Evolutionary conservation across 75 land plant species (phyloP).

Genomic region (Cryptomeria japonica): DNA sequence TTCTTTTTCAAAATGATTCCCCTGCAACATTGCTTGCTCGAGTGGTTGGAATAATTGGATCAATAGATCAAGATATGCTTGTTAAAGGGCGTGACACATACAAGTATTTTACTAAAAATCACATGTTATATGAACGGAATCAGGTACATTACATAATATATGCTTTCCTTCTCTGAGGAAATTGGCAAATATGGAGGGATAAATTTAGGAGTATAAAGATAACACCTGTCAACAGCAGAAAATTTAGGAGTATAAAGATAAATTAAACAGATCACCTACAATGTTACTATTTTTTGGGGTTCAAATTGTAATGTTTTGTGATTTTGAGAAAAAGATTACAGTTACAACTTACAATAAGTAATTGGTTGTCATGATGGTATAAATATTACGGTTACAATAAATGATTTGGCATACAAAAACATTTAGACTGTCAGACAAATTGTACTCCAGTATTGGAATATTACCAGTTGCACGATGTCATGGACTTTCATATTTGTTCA

Average conservation of each 20-base stretch:
- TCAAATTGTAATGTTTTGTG: background rate
- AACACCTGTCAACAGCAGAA: background rate
- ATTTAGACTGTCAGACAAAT: background rate
- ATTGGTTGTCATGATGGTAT: background rate
- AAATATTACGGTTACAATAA: background rate
- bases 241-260: background rate
- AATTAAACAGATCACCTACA: background rate
- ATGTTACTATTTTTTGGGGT: background rate
- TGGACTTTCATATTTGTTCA: background rate
- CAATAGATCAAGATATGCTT: conserved; percentile 93
- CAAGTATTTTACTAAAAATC: conserved; percentile 95
- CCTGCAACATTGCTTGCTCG: conserved; percentile 95
- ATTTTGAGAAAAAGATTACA: background rate
- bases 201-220: no score
- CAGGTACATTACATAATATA: conserved; percentile 52
- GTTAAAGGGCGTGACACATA: conserved; percentile 94
- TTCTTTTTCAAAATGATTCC: conserved; percentile 98
- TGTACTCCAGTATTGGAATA: background rate
- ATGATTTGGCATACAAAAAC: background rate
- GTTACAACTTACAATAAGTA: background rate
- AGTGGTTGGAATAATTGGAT: conserved; percentile 91
- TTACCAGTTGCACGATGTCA: background rate
- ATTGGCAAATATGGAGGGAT: background rate
- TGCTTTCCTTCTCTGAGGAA: background rate
- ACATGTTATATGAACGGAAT: conserved; percentile 95